Conservation (phyloP, 495 filamentous ascomycete species). For the Talaromyces proteolyticus region DNA sequence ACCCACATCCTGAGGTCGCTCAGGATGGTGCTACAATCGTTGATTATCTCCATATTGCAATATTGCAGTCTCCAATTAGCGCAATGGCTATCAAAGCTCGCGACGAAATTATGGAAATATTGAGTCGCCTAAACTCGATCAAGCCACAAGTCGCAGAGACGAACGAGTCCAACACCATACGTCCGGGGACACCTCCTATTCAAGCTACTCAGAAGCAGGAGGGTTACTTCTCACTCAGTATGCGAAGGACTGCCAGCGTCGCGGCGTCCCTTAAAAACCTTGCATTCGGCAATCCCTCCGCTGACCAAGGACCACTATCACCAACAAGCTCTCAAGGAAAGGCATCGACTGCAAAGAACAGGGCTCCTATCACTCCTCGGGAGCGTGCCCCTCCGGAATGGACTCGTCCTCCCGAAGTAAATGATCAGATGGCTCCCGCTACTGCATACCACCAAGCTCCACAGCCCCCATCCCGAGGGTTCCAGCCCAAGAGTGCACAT, state of each 20-base stretch:
- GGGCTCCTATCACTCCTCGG: constrained; percentile 43
- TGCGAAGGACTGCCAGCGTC: constrained; percentile 65
- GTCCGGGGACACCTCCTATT: constrained; percentile 47
- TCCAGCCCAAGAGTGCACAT: constrained; percentile 51
- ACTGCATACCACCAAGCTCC: constrained; percentile 70
- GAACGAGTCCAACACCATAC: constrained; percentile 31
- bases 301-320: constrained; percentile 22
- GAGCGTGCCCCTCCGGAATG: constrained; percentile 64
- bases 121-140: constrained; percentile 39
- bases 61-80: constrained; percentile 73
- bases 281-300: constrained; percentile 47
- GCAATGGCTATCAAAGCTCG: constrained; percentile 63
- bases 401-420: constrained; percentile 70
- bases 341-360: constrained; percentile 29
- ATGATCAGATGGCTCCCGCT: constrained; percentile 61
- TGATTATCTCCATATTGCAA: constrained; percentile 72
- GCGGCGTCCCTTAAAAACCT: constrained; percentile 66
- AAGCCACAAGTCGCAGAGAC: constrained; percentile 38
- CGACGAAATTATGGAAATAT: constrained; percentile 66
- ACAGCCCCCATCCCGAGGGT: constrained; percentile 69
- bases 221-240: constrained; percentile 57
- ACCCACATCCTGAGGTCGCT: constrained; percentile 91
- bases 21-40: constrained; percentile 73
- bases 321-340: constrained; percentile 14
- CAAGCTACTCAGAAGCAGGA: constrained; percentile 47